These are phyloP conservation scores for Oryza australiensis DNA, from an alignment of 176 grass and related monocot species.

Conservation along the genomic window DNA sequence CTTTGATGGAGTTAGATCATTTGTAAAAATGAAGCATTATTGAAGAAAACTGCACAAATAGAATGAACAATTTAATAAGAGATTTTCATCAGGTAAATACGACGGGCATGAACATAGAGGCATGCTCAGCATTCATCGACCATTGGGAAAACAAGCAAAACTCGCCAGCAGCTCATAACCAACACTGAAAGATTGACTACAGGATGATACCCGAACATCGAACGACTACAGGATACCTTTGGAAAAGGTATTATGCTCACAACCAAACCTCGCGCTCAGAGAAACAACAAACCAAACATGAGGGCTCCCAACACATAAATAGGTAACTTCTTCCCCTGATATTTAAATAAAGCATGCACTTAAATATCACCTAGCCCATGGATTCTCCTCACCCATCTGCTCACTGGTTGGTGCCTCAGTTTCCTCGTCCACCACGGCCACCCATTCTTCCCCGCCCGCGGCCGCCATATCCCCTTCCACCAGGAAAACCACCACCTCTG, in stretches of 20 bases:
- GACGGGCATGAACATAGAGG: slow-evolving; percentile 56
- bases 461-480: slow-evolving; percentile 52
- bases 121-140: slow-evolving; percentile 57
- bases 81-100: slow-evolving; percentile 33
- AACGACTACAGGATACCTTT: slow-evolving; percentile 42
- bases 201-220: slow-evolving; percentile 43
- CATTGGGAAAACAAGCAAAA: slow-evolving; percentile 58
- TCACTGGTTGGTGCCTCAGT: slow-evolving; percentile 21
- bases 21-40: background rate
- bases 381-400: background rate
- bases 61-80: slow-evolving; percentile 47
- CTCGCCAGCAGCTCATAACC: slow-evolving; percentile 30
- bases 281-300: slow-evolving; percentile 35
- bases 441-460: slow-evolving; percentile 61
- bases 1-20: background rate
- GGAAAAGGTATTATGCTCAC: slow-evolving; percentile 47
- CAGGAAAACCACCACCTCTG: slow-evolving; percentile 40
- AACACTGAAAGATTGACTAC: slow-evolving; percentile 43
- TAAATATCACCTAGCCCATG: slow-evolving; percentile 37
- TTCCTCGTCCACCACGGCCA: slow-evolving; percentile 44
- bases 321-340: slow-evolving; percentile 46
- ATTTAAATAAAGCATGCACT: slow-evolving; percentile 58
- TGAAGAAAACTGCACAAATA: slow-evolving; percentile 38
- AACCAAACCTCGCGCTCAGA: slow-evolving; percentile 50
- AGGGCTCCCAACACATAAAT: slow-evolving; percentile 51